Evolutionary conservation across 345 rosid genomes (phyloP).

Genomic region (Pugionium dolabratum): DNA sequence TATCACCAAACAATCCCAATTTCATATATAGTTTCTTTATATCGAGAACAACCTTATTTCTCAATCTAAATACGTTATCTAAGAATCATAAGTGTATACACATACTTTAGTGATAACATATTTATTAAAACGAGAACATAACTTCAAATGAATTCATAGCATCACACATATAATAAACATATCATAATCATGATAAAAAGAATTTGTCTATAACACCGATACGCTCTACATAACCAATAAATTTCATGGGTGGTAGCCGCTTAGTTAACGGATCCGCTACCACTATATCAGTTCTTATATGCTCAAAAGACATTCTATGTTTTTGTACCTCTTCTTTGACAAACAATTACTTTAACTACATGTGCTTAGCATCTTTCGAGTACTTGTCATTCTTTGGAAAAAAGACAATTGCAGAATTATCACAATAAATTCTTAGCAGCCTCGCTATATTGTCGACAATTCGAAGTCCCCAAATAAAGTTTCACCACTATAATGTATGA

Average conservation of each 20-base stretch:
- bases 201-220: no score
- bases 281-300: constrained; percentile 6
- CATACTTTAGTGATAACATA: no score
- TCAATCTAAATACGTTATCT: no score
- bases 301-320: background rate
- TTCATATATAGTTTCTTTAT: no score
- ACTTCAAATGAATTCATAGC: no score
- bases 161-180: no score
- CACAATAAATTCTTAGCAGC: no score
- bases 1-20: no score
- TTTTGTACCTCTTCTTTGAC: background rate
- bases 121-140: no score
- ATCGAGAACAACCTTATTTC: no score
- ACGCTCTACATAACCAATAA: background rate
- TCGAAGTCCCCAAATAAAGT: constrained; percentile 21
- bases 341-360: background rate
- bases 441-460: background rate
- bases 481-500: background rate
- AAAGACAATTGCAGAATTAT: background rate
- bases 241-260: background rate
- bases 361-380: constrained; percentile 3
- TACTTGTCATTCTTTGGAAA: background rate
- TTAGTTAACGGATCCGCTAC: constrained; percentile 12
- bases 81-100: no score
- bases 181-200: no score